Percentiles rank a stretch among this genome's conserved stretches.
phyloP scores from a whole-genome alignment of 495 filamentous ascomycete species.

The Eremomyces bilateralis region DNA sequence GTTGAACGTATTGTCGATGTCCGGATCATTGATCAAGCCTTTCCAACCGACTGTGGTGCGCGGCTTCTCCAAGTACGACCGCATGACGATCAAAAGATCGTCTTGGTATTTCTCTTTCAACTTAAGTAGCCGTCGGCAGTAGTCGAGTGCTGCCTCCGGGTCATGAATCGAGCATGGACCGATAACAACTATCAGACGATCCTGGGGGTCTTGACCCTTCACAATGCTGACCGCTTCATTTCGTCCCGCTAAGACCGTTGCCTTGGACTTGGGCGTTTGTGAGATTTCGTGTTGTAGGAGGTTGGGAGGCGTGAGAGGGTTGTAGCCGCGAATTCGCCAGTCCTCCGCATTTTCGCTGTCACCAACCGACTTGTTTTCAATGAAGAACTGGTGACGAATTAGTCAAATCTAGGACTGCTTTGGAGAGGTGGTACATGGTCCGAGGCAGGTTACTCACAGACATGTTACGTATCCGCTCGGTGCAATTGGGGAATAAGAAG shows the following conservation, averaged over 20 bases:
- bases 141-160: slow-evolving; percentile 70
- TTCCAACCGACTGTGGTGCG: slow-evolving; percentile 99
- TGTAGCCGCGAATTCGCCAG: slow-evolving; percentile 67
- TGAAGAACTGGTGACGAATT: too few relatives aligned
- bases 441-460: too few relatives aligned
- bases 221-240: slow-evolving; percentile 67
- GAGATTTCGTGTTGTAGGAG: slow-evolving; percentile 80
- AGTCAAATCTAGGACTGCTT: too few relatives aligned
- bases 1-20: slow-evolving; percentile 91
- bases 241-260: slow-evolving; percentile 65
- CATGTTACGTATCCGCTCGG: too few relatives aligned
- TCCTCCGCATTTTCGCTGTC: slow-evolving; percentile 2
- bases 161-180: slow-evolving; percentile 97
- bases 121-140: slow-evolving; percentile 52
- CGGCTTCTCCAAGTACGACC: slow-evolving; percentile 96
- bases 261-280: slow-evolving; percentile 21
- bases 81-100: slow-evolving; percentile 87
- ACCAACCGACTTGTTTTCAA: slow-evolving; percentile 2
- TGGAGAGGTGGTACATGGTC: too few relatives aligned
- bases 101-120: slow-evolving; percentile 51
- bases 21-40: slow-evolving; percentile 94
- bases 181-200: slow-evolving; percentile 82
- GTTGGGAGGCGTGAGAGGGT: slow-evolving; percentile 77
- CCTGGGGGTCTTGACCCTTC: slow-evolving; percentile 48
- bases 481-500: too few relatives aligned